A percentile compares a stretch with the other conserved stretches of the same genome.
Evolutionary conservation across 768 basidiomycete genomes (phyloP).

Genomic region (Imleria badia): DNA sequence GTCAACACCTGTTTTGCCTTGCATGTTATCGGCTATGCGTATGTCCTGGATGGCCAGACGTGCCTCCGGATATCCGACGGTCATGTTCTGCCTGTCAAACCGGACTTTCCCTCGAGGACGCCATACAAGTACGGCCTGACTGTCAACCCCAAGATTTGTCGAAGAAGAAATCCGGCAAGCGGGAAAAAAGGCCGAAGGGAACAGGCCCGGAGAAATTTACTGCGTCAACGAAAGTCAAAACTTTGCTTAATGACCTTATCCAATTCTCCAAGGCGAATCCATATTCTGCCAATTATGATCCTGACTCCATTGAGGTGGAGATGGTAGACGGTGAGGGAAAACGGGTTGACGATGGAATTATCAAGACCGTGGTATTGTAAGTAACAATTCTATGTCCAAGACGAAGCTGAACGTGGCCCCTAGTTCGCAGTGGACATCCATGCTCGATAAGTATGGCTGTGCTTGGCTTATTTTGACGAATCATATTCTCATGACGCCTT

Average conservation of each 20-base stretch:
- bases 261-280: conserved; percentile 84
- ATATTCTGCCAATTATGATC: conserved; percentile 84
- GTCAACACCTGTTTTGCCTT: conserved; percentile 91
- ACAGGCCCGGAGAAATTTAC: conserved; percentile 53
- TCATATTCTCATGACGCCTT: not conserved
- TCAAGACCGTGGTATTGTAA: conserved; percentile 96
- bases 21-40: conserved; percentile 81
- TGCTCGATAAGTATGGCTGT: conserved; percentile 79
- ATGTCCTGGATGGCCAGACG: conserved; percentile 78
- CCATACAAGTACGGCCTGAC: conserved; percentile 77
- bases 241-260: conserved; percentile 76
- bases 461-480: not conserved
- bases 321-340: conserved; percentile 76
- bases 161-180: conserved; percentile 66
- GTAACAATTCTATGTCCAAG: conserved; percentile 35
- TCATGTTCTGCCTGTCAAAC: conserved; percentile 80
- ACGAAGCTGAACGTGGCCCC: conserved; percentile 13
- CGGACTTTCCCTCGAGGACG: conserved; percentile 67
- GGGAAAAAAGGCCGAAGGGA: conserved; percentile 66
- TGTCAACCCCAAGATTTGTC: conserved; percentile 39
- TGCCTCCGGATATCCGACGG: conserved; percentile 52
- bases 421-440: conserved; percentile 93
- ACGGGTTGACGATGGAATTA: conserved; percentile 61
- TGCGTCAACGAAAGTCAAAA: conserved; percentile 87
- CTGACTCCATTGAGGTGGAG: conserved; percentile 66